Conservation (phyloP, 306 rosid genomes). For the Benincasa hispida region DNA sequence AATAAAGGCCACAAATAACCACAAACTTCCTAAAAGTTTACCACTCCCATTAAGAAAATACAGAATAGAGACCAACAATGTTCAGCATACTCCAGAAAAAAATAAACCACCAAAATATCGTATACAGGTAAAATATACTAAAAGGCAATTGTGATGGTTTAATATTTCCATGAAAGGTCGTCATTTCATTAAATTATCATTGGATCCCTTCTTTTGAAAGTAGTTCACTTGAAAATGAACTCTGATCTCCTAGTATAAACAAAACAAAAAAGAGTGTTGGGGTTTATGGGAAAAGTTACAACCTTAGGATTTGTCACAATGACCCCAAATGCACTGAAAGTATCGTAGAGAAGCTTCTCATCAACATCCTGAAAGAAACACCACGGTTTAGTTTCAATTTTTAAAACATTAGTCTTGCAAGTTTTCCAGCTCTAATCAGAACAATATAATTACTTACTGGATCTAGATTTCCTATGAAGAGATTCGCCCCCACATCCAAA, state of each 20-base stretch:
- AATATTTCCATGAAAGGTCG: background rate
- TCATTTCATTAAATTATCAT: background rate
- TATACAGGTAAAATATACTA: background rate
- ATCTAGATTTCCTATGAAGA: constrained; percentile 91
- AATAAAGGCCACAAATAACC: background rate
- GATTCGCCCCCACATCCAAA: constrained; percentile 96
- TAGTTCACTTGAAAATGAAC: background rate
- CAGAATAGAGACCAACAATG: background rate
- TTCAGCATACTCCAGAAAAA: background rate
- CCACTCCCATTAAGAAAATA: background rate
- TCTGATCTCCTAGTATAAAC: background rate
- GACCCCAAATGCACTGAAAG: constrained; percentile 98
- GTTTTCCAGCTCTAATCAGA: background rate
- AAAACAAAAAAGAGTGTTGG: background rate
- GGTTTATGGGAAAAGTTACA: background rate
- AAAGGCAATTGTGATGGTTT: background rate
- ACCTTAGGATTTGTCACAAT: constrained; percentile 98
- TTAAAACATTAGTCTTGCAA: background rate
- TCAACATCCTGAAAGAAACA: constrained; percentile 74
- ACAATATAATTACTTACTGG: constrained; percentile 43
- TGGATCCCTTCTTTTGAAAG: background rate
- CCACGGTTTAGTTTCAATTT: background rate
- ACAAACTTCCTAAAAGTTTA: background rate
- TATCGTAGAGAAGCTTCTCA: constrained; percentile 90
- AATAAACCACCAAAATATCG: background rate